These are phyloP conservation scores for Teratosphaeria destructans DNA, from an alignment of 2,329 filamentous ascomycete species.

Conservation along the genomic window DNA sequence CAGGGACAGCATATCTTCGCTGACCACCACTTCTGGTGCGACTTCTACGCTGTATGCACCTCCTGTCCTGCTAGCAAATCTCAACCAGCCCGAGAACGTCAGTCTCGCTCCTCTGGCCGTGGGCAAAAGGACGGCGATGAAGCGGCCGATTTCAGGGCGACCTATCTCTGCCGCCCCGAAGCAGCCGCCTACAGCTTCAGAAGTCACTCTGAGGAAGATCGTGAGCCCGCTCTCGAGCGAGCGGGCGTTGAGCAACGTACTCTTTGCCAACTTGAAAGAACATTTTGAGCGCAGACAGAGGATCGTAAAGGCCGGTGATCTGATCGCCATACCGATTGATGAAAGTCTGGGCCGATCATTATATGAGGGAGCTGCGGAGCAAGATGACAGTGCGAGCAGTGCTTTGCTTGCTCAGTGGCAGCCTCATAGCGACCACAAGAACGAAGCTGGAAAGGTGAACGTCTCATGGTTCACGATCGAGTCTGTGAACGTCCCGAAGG, in stretches of 20 bases:
- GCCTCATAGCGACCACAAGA: conserved; percentile 16
- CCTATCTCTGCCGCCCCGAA: conserved; percentile 30
- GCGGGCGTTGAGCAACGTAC: conserved; percentile 68
- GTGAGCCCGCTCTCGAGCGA: conserved; percentile 84
- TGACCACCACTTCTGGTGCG: conserved; percentile 34
- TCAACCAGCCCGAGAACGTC: conserved; percentile 68
- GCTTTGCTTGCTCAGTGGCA: conserved; percentile 31
- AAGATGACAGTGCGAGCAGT: conserved; percentile 51
- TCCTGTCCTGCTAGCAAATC: conserved; percentile 75
- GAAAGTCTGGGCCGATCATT: conserved; percentile 72
- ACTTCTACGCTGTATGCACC: conserved; percentile 57
- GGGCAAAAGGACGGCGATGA: conserved; percentile 29
- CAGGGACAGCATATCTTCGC: conserved; percentile 45
- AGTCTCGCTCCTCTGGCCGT: conserved; percentile 57
- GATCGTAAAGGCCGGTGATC: conserved; percentile 74
- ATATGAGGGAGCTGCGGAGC: conserved; percentile 58
- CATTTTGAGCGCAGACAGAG: conserved; percentile 78
- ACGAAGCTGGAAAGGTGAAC: conserved; percentile 20
- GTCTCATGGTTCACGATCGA: conserved; percentile 92
- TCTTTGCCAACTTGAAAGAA: conserved; percentile 76
- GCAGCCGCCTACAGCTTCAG: conserved; percentile 53
- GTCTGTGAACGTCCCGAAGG: conserved; percentile 48
- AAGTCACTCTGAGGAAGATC: conserved; percentile 81
- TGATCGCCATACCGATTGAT: conserved; percentile 83
- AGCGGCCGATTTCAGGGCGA: conserved; percentile 23